Base-by-base conservation (phyloP, 108 stramenopile genomes). In the Poteriospumella lacustris region DNA sequence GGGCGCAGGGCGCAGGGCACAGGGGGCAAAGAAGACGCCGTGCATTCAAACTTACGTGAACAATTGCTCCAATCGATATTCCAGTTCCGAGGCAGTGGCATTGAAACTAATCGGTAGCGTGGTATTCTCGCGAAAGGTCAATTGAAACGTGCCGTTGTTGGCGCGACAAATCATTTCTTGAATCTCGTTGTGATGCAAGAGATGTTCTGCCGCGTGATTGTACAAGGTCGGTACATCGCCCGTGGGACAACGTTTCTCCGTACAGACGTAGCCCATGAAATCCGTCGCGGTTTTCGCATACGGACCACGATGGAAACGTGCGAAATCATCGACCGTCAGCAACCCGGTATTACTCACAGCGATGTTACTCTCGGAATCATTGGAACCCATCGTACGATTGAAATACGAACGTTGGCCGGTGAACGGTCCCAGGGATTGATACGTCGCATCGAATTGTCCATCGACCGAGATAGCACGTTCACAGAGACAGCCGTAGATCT, bases 231-330 rank as follows among this genome's bases (percentile, higher is more conserved):
- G 70, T 5, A 33, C 70, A 73, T 52, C 44, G 26, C 70, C 70
- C 5, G 36, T 73, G 24, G 70, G 70, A 31, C 70, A 73, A 19
- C 15, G 26, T 24, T 9, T 26, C 28, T 39, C 9, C 36, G n/a
- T 12, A 42, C 70, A 73, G 9, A 33, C 70, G 31, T 34, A 42
- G 15, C 70, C 70, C 26, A 42, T 38, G 44, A 44, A 73, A 56
- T 73, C 70, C 9, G 70, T 73, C 9, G 70, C 70, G 5, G 70
- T 3, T 5, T 33, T 33, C 5, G 70, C 70, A 24, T 44, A 52
- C 38, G 70, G 70, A 24, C 70, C 70, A 42, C 70, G 12, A 40
- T 19, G 19, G 24, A 68, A 36, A 56, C 52, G 52, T 24, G 24
- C 52, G 24, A 56, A 56, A 56, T 56, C 24, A 24, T 24, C n/a